Percentiles rank a stretch among this genome's conserved stretches.
These are phyloP conservation scores for Fusarium miscanthi DNA, from an alignment of 2,329 filamentous ascomycete species.

Conservation along the genomic window DNA sequence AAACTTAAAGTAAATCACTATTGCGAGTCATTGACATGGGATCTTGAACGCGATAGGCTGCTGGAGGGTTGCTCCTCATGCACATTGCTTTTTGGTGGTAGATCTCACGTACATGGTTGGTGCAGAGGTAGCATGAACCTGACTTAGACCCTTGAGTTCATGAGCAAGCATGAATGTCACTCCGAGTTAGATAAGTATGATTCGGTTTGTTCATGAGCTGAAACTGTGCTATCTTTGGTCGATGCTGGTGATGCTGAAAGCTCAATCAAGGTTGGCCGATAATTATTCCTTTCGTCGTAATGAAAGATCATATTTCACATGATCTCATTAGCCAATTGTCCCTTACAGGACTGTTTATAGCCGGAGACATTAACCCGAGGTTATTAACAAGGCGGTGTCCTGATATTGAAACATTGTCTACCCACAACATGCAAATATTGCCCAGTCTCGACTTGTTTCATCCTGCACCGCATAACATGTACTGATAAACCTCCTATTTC, in stretches of 20 bases:
- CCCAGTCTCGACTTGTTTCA: conserved; percentile 16
- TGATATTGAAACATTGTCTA: conserved; percentile 25
- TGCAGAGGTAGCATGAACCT: neutral
- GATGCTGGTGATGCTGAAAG: neutral
- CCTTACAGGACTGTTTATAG: neutral
- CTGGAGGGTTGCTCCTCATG: neutral
- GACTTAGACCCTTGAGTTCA: conserved; percentile 5
- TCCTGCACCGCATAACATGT: conserved; percentile 5
- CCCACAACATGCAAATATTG: neutral
- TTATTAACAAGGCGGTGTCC: conserved; percentile 11
- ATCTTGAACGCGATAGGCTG: conserved; percentile 2
- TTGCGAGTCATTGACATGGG: conserved; percentile 15
- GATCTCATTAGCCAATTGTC: neutral
- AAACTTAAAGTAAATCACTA: neutral
- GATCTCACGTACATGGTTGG: conserved; percentile 7
- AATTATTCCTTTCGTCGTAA: neutral
- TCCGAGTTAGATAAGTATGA: neutral
- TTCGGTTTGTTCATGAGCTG: neutral
- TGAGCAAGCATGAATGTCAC: conserved; percentile 13
- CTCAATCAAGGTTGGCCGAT: neutral
- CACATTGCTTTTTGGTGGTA: conserved; percentile 29
- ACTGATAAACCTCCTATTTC: conserved; percentile 16
- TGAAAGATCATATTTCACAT: conserved; percentile 10
- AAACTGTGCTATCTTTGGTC: neutral
- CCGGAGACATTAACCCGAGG: conserved; percentile 1